Conservation (phyloP, 805 yeast species). For the Candida railenensis region DNA sequence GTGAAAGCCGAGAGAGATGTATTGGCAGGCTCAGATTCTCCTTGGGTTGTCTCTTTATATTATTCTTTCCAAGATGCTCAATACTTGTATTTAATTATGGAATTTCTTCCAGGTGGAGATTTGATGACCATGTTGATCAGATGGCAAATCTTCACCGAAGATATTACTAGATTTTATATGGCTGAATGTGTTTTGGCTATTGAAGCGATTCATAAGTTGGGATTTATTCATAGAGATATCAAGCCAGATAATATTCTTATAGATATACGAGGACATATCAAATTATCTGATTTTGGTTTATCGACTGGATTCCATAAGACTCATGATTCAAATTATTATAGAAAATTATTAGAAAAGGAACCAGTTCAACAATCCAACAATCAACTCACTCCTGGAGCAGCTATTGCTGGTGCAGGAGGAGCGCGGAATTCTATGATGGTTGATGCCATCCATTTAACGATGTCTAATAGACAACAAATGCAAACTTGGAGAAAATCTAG, state of each 20-base stretch:
- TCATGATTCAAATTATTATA: constrained; percentile 84
- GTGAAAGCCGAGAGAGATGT: constrained; percentile 97
- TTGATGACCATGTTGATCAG: constrained; percentile 93
- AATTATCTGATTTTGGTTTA: constrained; percentile 72
- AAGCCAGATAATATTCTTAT: constrained; percentile 95
- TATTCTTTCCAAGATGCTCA: constrained; percentile 80
- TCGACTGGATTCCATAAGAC: constrained; percentile 93
- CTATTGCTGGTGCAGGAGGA: constrained; percentile 14
- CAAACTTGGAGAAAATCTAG: constrained; percentile 95
- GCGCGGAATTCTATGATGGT: constrained; percentile 81
- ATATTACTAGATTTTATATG: constrained; percentile 88
- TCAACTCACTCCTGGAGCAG: constrained; percentile 22
- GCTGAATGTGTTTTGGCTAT: constrained; percentile 95
- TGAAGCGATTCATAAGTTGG: constrained; percentile 89
- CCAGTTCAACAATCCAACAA: constrained; percentile 27
- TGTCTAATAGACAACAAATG: constrained; percentile 92
- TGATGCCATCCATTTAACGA: constrained; percentile 92
- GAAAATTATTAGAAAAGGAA: constrained; percentile 71
- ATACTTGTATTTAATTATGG: constrained; percentile 77
- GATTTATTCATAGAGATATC: constrained; percentile 95
- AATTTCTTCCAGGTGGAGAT: constrained; percentile 79
- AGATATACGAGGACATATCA: constrained; percentile 73
- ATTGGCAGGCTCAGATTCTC: constrained; percentile 83
- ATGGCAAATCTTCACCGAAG: constrained; percentile 93
- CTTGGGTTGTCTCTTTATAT: constrained; percentile 83